phyloP scores from a whole-genome alignment of 768 basidiomycete species.

The Holtermanniella nyarrowii region DNA sequence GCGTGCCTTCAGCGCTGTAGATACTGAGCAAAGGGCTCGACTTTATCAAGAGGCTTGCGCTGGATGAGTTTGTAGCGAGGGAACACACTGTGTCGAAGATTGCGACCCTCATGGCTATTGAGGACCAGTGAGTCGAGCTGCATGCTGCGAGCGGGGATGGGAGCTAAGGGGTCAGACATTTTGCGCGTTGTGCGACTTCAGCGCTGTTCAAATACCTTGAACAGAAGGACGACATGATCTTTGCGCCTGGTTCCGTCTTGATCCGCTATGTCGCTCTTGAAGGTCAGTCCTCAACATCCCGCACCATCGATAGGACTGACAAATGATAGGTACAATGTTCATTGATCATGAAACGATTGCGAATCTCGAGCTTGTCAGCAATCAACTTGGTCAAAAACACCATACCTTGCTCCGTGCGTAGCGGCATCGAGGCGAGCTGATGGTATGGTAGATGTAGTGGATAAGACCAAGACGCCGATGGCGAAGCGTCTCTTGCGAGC shows the following conservation, averaged over 20 bases:
- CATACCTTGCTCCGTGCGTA: constrained; percentile 68
- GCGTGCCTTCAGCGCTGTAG: background rate
- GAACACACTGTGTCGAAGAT: constrained; percentile 71
- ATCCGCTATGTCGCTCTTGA: constrained; percentile 60
- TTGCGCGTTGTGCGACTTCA: constrained; percentile 71
- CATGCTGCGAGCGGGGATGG: background rate
- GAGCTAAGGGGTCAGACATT: constrained; percentile 52
- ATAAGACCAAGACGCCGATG: constrained; percentile 85
- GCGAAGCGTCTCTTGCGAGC: constrained; percentile 66
- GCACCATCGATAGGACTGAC: background rate
- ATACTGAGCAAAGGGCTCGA: constrained; percentile 50
- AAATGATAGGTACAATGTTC: constrained; percentile 65
- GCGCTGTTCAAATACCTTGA: constrained; percentile 84
- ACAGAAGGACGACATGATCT: constrained; percentile 57
- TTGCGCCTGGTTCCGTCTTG: constrained; percentile 44
- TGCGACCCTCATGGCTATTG: constrained; percentile 63
- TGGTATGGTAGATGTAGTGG: constrained; percentile 41
- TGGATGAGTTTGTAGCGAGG: too few relatives aligned
- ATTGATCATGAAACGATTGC: constrained; percentile 80
- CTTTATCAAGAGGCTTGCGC: constrained; percentile 64
- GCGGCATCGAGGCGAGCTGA: background rate
- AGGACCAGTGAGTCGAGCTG: constrained; percentile 80
- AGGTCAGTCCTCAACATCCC: constrained; percentile 24
- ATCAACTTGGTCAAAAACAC: constrained; percentile 51
- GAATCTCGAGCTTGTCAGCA: constrained; percentile 80